A percentile compares a stretch with the other conserved stretches of the same genome.
These are phyloP conservation scores for Vitis hybrid DNA, from an alignment of 177 flowering plant species.

Conservation along the genomic window DNA sequence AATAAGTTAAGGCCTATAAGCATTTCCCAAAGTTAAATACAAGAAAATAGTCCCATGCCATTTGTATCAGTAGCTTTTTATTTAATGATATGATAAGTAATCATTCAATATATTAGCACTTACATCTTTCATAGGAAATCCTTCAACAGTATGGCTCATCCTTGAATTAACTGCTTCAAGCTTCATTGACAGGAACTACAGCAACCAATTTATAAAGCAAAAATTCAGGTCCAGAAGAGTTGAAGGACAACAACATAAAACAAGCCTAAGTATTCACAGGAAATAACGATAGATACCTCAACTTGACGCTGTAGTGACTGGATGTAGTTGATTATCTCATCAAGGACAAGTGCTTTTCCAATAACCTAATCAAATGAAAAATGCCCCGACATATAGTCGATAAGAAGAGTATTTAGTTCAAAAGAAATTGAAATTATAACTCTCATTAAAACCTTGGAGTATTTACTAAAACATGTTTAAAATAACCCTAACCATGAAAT, in stretches of 20 bases:
- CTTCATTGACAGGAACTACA: constrained; percentile 95
- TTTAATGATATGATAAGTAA: too few species aligned
- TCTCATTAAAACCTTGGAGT: too few species aligned
- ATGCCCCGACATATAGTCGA: background rate
- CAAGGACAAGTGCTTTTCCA: constrained; percentile 95
- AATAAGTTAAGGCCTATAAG: too few species aligned
- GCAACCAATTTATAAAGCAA: background rate
- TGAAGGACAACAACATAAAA: background rate
- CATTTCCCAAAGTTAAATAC: too few species aligned
- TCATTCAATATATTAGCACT: constrained; percentile 21
- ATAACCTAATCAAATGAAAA: constrained; percentile 48
- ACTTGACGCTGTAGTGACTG: constrained; percentile 96
- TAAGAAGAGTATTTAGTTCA: too few species aligned
- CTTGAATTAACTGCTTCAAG: constrained; percentile 91
- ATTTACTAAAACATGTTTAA: too few species aligned
- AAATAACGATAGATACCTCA: constrained; percentile 50
- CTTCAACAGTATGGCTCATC: constrained; percentile 56
- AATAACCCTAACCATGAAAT: too few species aligned
- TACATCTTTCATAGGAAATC: constrained; percentile 76
- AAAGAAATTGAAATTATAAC: too few species aligned
- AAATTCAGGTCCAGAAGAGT: background rate
- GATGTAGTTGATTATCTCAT: constrained; percentile 96
- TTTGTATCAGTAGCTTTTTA: too few species aligned
- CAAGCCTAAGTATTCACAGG: background rate
- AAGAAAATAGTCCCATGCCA: too few species aligned